A percentile compares a stretch with the other conserved stretches of the same genome.
Evolutionary conservation across 1,284 basidiomycete species (phyloP).

Genomic region (Cerioporus squamosus): DNA sequence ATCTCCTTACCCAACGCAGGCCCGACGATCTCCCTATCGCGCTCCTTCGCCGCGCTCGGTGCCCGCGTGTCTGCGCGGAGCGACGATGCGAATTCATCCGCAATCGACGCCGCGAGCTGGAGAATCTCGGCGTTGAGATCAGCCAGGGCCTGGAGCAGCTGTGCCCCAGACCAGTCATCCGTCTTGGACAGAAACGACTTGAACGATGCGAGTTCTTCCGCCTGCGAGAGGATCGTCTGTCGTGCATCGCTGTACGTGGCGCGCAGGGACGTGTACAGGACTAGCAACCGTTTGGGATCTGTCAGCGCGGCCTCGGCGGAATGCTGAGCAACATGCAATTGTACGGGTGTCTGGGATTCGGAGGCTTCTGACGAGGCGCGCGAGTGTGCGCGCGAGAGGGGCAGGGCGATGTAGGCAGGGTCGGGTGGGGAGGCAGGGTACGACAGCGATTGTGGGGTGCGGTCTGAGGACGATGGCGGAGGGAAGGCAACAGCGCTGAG

Average conservation of each 20-base stretch:
- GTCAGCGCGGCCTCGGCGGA: constrained; percentile 22
- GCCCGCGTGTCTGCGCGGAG: constrained; percentile 25
- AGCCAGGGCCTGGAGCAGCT: constrained; percentile 41
- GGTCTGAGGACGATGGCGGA: constrained; percentile 11
- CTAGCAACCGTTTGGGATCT: constrained; percentile 21
- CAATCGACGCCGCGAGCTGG: constrained; percentile 40
- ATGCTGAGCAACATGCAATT: constrained; percentile 10
- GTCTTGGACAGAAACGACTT: constrained; percentile 43
- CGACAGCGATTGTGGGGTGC: constrained; percentile 12
- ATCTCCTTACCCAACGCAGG: constrained; percentile 36
- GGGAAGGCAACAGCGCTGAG: constrained; percentile 19
- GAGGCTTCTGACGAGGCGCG: constrained; percentile 14
- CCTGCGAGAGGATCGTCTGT: constrained; percentile 27
- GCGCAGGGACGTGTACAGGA: constrained; percentile 25
- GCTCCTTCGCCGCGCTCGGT: constrained; percentile 25
- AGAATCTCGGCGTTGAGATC: constrained; percentile 43
- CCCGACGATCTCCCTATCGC: constrained; percentile 37
- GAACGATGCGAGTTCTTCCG: constrained; percentile 40
- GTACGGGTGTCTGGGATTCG: constrained; percentile 15
- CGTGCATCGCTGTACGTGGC: constrained; percentile 21
- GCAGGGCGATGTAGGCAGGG: constrained; percentile 17
- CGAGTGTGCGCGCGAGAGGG: constrained; percentile 1
- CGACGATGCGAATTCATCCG: constrained; percentile 37
- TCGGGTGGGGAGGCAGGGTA: constrained; percentile 2
- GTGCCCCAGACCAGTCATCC: constrained; percentile 42